Evolutionary conservation across 2,329 filamentous ascomycete species (phyloP).

Genomic region (Curvularia lunata): DNA sequence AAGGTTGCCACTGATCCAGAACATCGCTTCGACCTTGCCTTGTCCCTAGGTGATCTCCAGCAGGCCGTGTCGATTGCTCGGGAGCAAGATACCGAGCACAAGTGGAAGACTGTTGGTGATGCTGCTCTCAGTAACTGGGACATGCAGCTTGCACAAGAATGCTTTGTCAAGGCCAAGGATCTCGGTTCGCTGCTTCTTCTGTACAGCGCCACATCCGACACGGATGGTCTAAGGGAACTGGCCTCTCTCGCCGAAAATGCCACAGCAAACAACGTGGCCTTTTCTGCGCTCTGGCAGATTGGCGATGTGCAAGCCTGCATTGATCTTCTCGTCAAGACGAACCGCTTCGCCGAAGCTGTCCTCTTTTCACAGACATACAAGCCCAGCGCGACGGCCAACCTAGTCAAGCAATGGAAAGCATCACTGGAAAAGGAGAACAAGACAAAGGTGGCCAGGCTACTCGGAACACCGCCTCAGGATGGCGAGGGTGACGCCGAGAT

Average conservation of each 20-base stretch:
- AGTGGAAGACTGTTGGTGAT: slow-evolving; percentile 98
- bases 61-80: slow-evolving; percentile 85
- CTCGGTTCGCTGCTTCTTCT: slow-evolving; percentile 86
- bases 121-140: slow-evolving; percentile 88
- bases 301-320: slow-evolving; percentile 83
- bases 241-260: slow-evolving; percentile 76
- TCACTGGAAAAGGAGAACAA: slow-evolving; percentile 84
- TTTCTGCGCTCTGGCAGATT: slow-evolving; percentile 86
- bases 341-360: slow-evolving; percentile 81
- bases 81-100: slow-evolving; percentile 87
- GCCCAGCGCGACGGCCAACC: slow-evolving; percentile 72
- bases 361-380: slow-evolving; percentile 96
- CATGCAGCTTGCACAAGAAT: slow-evolving; percentile 85
- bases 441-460: slow-evolving; percentile 78
- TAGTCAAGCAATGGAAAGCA: slow-evolving; percentile 82
- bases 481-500: slow-evolving; percentile 72
- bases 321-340: slow-evolving; percentile 78
- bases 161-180: slow-evolving; percentile 89
- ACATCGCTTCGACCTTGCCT: slow-evolving; percentile 92
- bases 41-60: slow-evolving; percentile 81
- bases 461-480: slow-evolving; percentile 77
- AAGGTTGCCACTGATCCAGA: slow-evolving; percentile 94
- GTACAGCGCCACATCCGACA: slow-evolving; percentile 83
- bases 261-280: slow-evolving; percentile 89
- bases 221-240: slow-evolving; percentile 73